Percentiles rank a stretch among this genome's conserved stretches.
These are phyloP conservation scores for Russula sp. DNA, from an alignment of 768 basidiomycete genomes.

Conservation along the genomic window DNA sequence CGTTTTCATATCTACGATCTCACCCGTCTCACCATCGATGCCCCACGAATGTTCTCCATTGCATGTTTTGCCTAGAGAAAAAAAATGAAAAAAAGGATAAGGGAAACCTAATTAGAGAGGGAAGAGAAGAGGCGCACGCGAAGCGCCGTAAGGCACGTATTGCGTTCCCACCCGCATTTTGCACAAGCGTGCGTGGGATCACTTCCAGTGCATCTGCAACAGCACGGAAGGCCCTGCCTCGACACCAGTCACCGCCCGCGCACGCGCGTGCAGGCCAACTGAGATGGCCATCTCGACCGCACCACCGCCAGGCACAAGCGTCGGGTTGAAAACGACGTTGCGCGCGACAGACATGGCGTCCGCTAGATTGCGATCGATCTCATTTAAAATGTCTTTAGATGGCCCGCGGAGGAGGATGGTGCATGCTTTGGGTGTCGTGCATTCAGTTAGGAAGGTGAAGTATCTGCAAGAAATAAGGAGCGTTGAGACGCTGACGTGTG, in stretches of 20 bases:
- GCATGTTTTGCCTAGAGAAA: conserved; percentile 78
- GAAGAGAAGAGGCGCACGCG: conserved; percentile 53
- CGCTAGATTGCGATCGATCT: conserved; percentile 95
- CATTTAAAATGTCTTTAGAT: conserved; percentile 96
- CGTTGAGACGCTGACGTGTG: background rate
- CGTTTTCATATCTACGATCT: conserved; percentile 91
- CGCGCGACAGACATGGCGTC: conserved; percentile 98
- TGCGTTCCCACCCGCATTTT: conserved; percentile 94
- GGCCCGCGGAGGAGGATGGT: conserved; percentile 97
- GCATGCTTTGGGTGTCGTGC: conserved; percentile 89
- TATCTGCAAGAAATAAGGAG: conserved; percentile 85
- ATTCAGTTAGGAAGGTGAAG: conserved; percentile 96
- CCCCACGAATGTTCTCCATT: conserved; percentile 90
- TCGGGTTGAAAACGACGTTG: conserved; percentile 94
- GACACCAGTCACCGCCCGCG: conserved; percentile 77
- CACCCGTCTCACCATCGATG: conserved; percentile 93
- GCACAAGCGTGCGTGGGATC: conserved; percentile 90
- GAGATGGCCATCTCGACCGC: conserved; percentile 98
- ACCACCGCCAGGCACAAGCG: conserved; percentile 92
- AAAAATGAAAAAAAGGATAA: conserved; percentile 53
- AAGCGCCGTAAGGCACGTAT: conserved; percentile 92
- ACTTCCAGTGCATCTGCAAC: conserved; percentile 97
- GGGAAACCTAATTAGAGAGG: background rate
- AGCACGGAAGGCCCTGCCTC: conserved; percentile 87
- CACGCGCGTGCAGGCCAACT: conserved; percentile 79